Conservation (phyloP, 2,329 filamentous ascomycete species). For the Cercospora nicotianae region DNA sequence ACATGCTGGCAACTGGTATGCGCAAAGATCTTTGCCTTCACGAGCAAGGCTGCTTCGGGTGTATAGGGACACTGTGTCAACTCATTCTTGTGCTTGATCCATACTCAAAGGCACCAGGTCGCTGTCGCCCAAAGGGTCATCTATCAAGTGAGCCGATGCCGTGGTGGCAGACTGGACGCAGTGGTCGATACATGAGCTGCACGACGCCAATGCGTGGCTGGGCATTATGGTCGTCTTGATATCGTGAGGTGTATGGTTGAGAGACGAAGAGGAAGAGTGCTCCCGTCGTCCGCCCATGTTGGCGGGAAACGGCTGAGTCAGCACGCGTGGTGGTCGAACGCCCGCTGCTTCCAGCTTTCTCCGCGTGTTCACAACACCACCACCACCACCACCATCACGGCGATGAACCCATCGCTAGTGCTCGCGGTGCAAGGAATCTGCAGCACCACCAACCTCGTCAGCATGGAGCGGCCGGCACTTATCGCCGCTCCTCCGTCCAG, state of each 20-base stretch:
- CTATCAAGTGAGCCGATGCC: not conserved
- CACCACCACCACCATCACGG: not conserved
- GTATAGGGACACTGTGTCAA: not conserved
- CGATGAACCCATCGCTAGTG: not conserved
- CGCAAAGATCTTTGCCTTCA: not conserved
- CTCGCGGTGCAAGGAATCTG: not conserved
- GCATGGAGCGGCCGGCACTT: conserved; percentile 4
- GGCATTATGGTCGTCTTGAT: not conserved
- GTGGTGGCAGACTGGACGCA: not conserved
- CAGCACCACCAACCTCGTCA: not conserved
- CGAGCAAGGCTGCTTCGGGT: not conserved
- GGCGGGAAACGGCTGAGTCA: not conserved
- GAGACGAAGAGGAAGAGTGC: not conserved
- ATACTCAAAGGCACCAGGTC: not conserved
- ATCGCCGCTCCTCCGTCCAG: not conserved
- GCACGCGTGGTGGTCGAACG: not conserved
- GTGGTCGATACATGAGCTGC: not conserved
- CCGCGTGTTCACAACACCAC: not conserved
- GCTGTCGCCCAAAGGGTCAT: not conserved
- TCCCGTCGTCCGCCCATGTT: not conserved
- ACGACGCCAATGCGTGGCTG: not conserved
- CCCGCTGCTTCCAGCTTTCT: not conserved
- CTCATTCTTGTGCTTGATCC: not conserved
- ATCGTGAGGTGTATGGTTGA: not conserved
- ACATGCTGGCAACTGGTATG: not conserved